Conservation (phyloP, 2,329 filamentous ascomycete genomes). For the Claviceps sp. region DNA sequence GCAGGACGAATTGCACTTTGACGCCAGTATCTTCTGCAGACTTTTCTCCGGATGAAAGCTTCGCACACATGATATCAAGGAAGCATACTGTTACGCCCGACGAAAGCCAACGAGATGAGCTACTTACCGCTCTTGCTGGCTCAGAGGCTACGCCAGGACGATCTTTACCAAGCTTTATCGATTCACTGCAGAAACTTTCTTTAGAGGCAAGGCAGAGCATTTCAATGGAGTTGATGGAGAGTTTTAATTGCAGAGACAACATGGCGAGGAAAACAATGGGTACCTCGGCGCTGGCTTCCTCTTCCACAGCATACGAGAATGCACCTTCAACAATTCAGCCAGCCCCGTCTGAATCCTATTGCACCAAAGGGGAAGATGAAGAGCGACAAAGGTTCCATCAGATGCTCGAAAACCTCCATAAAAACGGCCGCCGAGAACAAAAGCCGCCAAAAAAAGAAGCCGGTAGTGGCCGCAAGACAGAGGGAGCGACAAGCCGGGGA, state of each 20-base stretch:
- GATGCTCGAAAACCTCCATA: slow-evolving; percentile 15
- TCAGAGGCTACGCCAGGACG: background rate
- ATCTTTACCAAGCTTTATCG: background rate
- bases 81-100: slow-evolving; percentile 1
- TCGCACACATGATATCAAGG: background rate
- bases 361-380: background rate
- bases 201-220: background rate
- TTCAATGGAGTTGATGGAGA: background rate
- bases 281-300: background rate
- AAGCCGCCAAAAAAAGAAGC: slow-evolving; percentile 1
- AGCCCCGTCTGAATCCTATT: background rate
- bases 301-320: background rate
- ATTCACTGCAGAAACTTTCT: background rate
- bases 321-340: slow-evolving; percentile 1
- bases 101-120: slow-evolving; percentile 1
- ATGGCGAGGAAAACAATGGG: background rate
- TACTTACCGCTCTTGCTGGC: slow-evolving; percentile 1
- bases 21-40: background rate
- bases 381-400: slow-evolving; percentile 13
- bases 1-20: background rate
- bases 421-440: slow-evolving; percentile 1
- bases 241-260: background rate
- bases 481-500: no score
- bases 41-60: background rate
- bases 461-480: background rate